Percentiles rank a stretch among this genome's conserved stretches.
phyloP scores from a whole-genome alignment of 441 rosid genomes.

The Euphorbia neoarborescens region DNA sequence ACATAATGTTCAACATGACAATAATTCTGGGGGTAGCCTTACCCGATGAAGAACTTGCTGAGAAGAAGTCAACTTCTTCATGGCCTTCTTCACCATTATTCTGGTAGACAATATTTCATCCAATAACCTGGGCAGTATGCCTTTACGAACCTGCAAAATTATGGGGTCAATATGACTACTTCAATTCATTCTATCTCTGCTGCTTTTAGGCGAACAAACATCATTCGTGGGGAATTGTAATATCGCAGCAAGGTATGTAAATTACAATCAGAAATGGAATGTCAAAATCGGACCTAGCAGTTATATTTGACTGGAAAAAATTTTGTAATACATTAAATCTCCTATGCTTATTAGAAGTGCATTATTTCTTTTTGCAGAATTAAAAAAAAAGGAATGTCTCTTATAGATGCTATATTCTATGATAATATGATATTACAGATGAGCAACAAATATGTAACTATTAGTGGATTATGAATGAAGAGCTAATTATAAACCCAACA shows the following conservation, averaged over 20 bases:
- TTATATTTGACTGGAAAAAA: neutral
- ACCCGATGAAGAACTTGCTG: constrained; percentile 84
- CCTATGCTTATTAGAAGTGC: neutral
- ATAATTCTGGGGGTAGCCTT: constrained; percentile 22
- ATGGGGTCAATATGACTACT: constrained; percentile 10
- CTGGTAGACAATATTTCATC: constrained; percentile 95
- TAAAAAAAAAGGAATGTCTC: neutral
- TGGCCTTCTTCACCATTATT: constrained; percentile 88
- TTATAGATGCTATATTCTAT: neutral
- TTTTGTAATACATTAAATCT: neutral
- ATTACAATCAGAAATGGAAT: neutral
- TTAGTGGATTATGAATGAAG: neutral
- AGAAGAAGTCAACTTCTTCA: constrained; percentile 77
- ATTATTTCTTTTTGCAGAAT: neutral
- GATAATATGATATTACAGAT: neutral
- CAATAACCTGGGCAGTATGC: constrained; percentile 73
- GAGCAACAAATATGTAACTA: neutral
- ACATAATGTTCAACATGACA: neutral
- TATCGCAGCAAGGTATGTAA: too few relatives aligned
- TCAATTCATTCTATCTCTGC: neutral
- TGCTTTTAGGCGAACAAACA: neutral
- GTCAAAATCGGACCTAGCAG: neutral
- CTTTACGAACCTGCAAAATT: constrained; percentile 58
- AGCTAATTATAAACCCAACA: neutral
- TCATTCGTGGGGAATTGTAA: neutral